Evolutionary conservation across 495 filamentous ascomycete species (phyloP).

Genomic region (Xylaria acuta): DNA sequence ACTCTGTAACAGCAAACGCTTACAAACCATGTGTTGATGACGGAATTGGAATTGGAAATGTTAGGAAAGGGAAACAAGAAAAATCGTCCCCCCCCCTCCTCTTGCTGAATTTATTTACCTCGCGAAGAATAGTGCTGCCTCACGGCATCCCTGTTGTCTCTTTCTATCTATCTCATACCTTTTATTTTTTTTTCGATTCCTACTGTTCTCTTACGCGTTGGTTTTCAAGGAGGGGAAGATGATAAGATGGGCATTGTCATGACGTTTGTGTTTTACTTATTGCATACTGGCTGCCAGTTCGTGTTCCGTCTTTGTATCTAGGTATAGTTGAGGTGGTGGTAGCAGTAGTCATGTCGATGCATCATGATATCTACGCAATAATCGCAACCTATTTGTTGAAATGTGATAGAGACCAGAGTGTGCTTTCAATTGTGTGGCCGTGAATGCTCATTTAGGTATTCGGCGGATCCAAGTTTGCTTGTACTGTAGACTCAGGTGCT

Average conservation of each 20-base stretch:
- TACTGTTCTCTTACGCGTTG: conserved; percentile 15
- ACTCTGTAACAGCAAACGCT: not conserved
- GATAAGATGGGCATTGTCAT: not conserved
- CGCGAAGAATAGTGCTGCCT: conserved; percentile 48
- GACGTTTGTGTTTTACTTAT: not conserved
- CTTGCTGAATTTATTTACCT: conserved; percentile 2
- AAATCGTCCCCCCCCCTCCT: not conserved
- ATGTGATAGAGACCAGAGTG: not conserved
- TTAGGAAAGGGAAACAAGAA: not conserved
- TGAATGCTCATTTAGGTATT: too few species aligned
- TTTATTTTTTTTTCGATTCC: conserved; percentile 6
- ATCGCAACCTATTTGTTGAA: not conserved
- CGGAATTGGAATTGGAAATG: not conserved
- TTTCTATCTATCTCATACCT: conserved; percentile 32
- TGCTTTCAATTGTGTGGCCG: not conserved
- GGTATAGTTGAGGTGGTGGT: not conserved
- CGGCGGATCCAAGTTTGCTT: too few species aligned
- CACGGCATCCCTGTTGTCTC: conserved; percentile 49
- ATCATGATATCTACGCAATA: not conserved
- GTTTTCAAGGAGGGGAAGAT: not conserved
- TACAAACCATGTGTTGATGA: not conserved
- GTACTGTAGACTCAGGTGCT: too few species aligned
- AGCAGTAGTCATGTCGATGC: conserved; percentile 1
- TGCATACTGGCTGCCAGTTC: conserved; percentile 18
- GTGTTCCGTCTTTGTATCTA: conserved; percentile 12